These are phyloP conservation scores for Colletotrichum eleusines DNA, from an alignment of 2,329 filamentous ascomycete species.

Conservation along the genomic window DNA sequence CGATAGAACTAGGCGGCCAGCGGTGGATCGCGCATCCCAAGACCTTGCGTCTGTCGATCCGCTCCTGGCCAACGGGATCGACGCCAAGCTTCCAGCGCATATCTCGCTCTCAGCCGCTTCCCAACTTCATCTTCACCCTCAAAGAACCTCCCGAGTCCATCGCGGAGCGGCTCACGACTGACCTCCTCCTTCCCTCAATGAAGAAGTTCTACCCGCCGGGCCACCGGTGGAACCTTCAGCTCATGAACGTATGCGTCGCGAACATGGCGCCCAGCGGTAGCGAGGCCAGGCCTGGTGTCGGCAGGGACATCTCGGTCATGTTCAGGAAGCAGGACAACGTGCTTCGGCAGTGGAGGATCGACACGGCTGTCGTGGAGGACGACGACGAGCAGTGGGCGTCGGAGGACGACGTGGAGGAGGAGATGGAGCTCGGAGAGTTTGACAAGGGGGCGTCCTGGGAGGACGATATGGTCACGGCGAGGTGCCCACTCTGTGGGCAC, in stretches of 20 bases:
- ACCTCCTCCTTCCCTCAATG: conserved; percentile 79
- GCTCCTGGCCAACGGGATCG: conserved; percentile 66
- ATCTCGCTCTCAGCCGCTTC: conserved; percentile 81
- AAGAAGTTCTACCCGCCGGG: conserved; percentile 77
- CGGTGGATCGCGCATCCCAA: conserved; percentile 84
- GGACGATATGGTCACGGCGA: conserved; percentile 43
- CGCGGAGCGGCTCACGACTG: conserved; percentile 76
- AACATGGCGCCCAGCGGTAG: conserved; percentile 78
- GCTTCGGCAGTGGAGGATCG: conserved; percentile 74
- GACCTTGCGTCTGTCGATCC: conserved; percentile 84
- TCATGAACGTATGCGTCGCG: conserved; percentile 88
- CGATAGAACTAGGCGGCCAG: conserved; percentile 49
- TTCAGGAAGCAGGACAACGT: conserved; percentile 80
- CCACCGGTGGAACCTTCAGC: conserved; percentile 80
- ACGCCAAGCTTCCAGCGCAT: conserved; percentile 74
- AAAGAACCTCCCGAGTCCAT: conserved; percentile 68
- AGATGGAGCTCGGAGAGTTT: conserved; percentile 47
- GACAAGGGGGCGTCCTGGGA: conserved; percentile 47
- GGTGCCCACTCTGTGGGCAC: conserved; percentile 64
- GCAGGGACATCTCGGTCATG: conserved; percentile 85
- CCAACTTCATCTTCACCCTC: conserved; percentile 78
- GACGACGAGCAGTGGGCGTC: conserved; percentile 36
- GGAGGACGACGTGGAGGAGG: conserved; percentile 40
- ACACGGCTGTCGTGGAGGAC: conserved; percentile 46
- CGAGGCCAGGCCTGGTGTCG: conserved; percentile 64